Base-by-base conservation (phyloP, 495 filamentous ascomycete species). In the Xylaria acuta region DNA sequence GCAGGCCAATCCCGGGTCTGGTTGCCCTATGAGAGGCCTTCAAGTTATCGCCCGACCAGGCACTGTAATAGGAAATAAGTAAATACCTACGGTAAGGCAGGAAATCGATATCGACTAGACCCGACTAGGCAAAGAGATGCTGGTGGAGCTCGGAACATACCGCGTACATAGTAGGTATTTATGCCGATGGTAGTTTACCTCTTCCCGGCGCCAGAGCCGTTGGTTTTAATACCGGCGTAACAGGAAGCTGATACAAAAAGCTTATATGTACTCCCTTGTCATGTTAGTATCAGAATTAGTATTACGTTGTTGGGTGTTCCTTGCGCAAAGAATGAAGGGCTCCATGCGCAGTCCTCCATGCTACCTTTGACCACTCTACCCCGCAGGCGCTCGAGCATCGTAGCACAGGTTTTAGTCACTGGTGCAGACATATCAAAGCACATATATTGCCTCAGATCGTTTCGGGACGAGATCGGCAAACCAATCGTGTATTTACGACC, bases 171-270 rank as follows among this genome's bases (percentile, higher is more conserved):
- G n/a, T n/a, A n/a, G n/a, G n/a, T n/a, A 51, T n/a, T 2, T 22
- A 30, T n/a, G 34, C 32, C 22, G n/a, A 41, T 54, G 56, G 8
- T 3, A 20, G 64, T 56, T 67, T 67, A 53, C 47, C 34, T 27
- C 34, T n/a, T 38, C 12, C 43, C 56, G 56, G 65, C 65, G 65
- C 65, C 49, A 5, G 30, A 56, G 65, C 65, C 65, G 65, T 54
- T 36, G 14, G n/a, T 14, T 3, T 11, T 40, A 43, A 43, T 41
- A 1, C 20, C 36, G 30, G 22, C 56, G 3, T 20, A 3, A 22
- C 34, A 16, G 30, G 56, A 36, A 36, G 32, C 56, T 59, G 0
- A 38, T 22, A 60, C 18, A 60, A 43, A 38, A 62, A 41, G 38
- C 60, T 41, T 63, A 64, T 60, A 38, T 20, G 22, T 12, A 38